A percentile compares a stretch with the other conserved stretches of the same genome.
These are phyloP conservation scores for Otatea glauca DNA, from an alignment of 176 grass and related monocot genomes.

Conservation along the genomic window DNA sequence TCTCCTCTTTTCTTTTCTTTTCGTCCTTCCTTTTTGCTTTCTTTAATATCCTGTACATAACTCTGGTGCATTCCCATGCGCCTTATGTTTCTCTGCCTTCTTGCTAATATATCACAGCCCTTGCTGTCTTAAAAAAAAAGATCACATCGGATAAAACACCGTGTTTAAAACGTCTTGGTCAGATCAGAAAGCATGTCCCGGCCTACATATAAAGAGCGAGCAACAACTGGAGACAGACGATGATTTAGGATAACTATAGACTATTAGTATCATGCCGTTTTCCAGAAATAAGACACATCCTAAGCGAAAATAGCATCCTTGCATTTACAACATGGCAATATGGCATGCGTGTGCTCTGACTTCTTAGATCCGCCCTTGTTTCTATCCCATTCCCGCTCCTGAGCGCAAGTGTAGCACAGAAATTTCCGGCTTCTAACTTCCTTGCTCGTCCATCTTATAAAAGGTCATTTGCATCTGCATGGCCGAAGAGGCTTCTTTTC, in stretches of 20 bases:
- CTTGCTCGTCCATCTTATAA: constrained; percentile 30
- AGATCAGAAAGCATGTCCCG: constrained; percentile 7
- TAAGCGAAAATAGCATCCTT: constrained; percentile 51
- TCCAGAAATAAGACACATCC: constrained; percentile 47
- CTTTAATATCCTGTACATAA: too few species aligned
- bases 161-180: neutral
- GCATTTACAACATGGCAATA: neutral
- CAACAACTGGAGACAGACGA: neutral
- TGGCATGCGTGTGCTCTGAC: neutral
- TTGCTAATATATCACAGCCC: too few species aligned
- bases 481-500: constrained; percentile 25
- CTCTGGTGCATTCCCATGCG: too few species aligned
- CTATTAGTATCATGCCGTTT: neutral
- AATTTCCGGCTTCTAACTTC: constrained; percentile 32
- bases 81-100: too few species aligned
- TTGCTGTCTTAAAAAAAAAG: too few species aligned
- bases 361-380: neutral
- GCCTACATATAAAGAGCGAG: neutral
- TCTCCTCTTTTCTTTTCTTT: too few species aligned
- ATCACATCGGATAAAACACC: neutral
- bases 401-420: constrained; percentile 41
- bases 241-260: neutral
- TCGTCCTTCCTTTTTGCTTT: too few species aligned
- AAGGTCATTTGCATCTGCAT: constrained; percentile 44
- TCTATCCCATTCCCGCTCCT: neutral